Percentiles rank a stretch among this genome's conserved stretches.
Conservation (phyloP, 768 basidiomycete species). For the Mycena crocata region DNA sequence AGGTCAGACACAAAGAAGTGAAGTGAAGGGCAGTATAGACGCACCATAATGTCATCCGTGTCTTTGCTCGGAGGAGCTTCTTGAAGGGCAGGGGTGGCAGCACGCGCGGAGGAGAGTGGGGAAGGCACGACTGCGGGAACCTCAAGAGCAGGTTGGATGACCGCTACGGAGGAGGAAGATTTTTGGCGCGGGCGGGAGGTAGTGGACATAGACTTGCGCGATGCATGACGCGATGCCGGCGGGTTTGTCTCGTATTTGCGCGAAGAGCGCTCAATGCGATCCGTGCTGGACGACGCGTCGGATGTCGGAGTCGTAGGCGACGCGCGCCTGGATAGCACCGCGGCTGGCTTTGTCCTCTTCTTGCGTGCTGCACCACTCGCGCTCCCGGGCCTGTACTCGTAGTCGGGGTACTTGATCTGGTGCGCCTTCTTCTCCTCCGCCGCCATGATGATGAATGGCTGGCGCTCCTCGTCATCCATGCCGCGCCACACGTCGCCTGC, state of each 20-base stretch:
- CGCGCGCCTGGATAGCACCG: no score
- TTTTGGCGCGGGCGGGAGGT: neutral
- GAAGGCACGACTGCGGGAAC: neutral
- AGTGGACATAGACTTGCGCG: neutral
- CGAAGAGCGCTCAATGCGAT: neutral
- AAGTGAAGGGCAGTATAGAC: neutral
- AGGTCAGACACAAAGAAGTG: neutral
- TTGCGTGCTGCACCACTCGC: slow-evolving; percentile 11
- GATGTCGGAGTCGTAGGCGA: slow-evolving; percentile 9
- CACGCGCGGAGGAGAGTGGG: neutral
- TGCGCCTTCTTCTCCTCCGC: slow-evolving; percentile 57
- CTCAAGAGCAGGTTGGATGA: neutral
- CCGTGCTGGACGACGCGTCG: neutral
- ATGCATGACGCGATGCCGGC: no score
- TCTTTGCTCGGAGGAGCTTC: neutral
- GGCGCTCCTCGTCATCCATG: slow-evolving; percentile 50
- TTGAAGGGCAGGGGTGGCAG: neutral
- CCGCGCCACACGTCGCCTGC: slow-evolving; percentile 72
- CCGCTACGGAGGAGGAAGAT: neutral
- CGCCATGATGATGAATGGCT: slow-evolving; percentile 53
- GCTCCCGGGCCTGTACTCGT: slow-evolving; percentile 48
- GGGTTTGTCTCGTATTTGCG: no score
- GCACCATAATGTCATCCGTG: neutral
- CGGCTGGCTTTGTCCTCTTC: neutral
- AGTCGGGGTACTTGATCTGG: slow-evolving; percentile 57